Evolutionary conservation across 1,284 basidiomycete genomes (phyloP), one percentile per base, ranked within the genome.

Genomic region (Puccinia hordei): DNA sequence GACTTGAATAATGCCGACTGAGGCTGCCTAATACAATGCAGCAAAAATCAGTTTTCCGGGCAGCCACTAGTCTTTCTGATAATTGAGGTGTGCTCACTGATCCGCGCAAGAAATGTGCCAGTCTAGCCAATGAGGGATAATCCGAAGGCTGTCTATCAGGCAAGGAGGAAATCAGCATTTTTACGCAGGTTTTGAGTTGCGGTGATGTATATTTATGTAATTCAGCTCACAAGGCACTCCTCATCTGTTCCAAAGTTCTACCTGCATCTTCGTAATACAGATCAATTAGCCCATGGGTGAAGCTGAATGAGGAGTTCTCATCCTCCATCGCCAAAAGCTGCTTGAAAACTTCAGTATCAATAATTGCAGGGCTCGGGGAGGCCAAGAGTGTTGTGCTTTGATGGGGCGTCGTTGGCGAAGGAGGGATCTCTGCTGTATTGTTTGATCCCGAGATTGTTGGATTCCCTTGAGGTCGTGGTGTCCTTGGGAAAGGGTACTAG

Each of bases 321-420:
- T 77, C 75, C 35, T 77, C 75, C 75, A 77, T 77, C 1, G 75
- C 75, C 65, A 77, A 44, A 24, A 77, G 51, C 75, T 77, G 75
- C 69, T 66, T 55, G 46, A 77, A 77, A 15, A 77, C 75, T 12
- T 77, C 75, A 30, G 66, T 77, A 38, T 77, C 75, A n/a, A 77
- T 77, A 38, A 51, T 66, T 30, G 61, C 49, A 49, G 75, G 46
- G 12, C n/a, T 66, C 19, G 61, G 75, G 12, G 63, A 13, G 10
- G 46, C n/a, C 5, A 33, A 55, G n/a, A 27, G 19, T 44, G 22
- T 63, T 55, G 19, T n/a, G n/a, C 24, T 55, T 38, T 19, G 24
- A 27, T 19, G 63, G 63, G 30, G 33, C 63, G 51, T 41, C 33
- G 75, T 51, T 19, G 30, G 49, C 6, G 46, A 68, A n/a, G 61